phyloP scores from a whole-genome alignment of 305 asterid species.

The Stenogyne calaminthoides region DNA sequence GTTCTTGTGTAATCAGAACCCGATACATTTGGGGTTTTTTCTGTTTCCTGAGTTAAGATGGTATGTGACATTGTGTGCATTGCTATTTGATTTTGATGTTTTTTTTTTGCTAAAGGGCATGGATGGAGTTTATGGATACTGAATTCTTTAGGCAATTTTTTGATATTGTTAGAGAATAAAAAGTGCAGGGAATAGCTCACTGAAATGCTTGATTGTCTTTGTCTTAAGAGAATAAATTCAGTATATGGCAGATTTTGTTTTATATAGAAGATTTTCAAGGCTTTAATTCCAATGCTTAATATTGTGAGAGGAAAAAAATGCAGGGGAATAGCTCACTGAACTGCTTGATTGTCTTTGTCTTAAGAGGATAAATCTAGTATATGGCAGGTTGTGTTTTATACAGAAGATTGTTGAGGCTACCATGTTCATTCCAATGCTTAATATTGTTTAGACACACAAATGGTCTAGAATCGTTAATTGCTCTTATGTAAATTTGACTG shows the following conservation, averaged over 20 bases:
- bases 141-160: not conserved
- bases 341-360: slow-evolving; percentile 10
- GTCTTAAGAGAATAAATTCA: not conserved
- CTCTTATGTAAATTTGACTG: not conserved
- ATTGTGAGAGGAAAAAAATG: not conserved
- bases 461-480: not conserved
- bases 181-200: not conserved
- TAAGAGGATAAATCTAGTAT: not conserved
- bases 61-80: slow-evolving; percentile 29
- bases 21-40: slow-evolving; percentile 24
- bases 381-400: not conserved
- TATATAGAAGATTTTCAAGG: not conserved
- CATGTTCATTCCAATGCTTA: not conserved
- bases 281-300: not conserved
- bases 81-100: slow-evolving; percentile 4
- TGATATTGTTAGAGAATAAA: slow-evolving; percentile 17
- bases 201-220: slow-evolving; percentile 3
- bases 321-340: not conserved
- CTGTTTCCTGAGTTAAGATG: slow-evolving; percentile 33
- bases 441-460: not conserved
- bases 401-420: not conserved
- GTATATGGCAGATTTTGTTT: not conserved
- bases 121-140: not conserved
- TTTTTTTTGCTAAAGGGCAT: slow-evolving; percentile 1
- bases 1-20: slow-evolving; percentile 29